Evolutionary conservation across 2,329 filamentous ascomycete genomes (phyloP).

Genomic region (Westerdykella aurantiaca): DNA sequence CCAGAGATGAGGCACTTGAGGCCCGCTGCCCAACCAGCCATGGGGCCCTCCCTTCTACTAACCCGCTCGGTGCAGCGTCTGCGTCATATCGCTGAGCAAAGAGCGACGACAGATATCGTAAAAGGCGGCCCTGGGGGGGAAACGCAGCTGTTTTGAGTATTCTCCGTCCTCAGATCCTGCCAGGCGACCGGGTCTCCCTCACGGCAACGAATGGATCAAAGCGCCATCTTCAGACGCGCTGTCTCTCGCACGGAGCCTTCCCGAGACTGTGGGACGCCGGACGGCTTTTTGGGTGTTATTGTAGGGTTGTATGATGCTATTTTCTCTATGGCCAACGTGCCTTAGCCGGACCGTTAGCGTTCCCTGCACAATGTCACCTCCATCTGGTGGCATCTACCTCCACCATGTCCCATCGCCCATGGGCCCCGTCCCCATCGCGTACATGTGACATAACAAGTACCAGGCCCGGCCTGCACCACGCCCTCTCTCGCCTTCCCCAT

Average conservation of each 20-base stretch:
- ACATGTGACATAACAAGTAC: slow-evolving; percentile 26
- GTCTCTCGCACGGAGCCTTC: slow-evolving; percentile 1
- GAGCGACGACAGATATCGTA: not conserved
- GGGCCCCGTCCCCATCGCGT: slow-evolving; percentile 15
- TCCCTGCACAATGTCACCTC: slow-evolving; percentile 6
- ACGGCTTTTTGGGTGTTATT: slow-evolving; percentile 7
- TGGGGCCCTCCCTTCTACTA: not conserved
- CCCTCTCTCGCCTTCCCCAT: slow-evolving; percentile 9
- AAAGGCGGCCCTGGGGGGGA: too few species aligned
- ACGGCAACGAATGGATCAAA: not conserved
- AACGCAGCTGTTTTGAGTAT: too few species aligned
- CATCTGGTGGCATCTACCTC: not conserved
- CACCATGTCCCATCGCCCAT: not conserved
- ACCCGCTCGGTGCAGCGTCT: not conserved
- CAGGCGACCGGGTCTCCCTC: not conserved
- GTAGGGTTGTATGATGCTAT: not conserved
- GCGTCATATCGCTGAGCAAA: not conserved
- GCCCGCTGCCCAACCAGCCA: not conserved
- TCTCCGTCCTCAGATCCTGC: slow-evolving; percentile 13
- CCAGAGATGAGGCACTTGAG: not conserved
- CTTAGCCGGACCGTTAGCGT: slow-evolving; percentile 9
- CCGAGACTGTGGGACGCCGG: slow-evolving; percentile 10
- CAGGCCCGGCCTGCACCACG: slow-evolving; percentile 22
- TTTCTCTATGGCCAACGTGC: slow-evolving; percentile 5
- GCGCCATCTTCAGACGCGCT: not conserved